Conservation (phyloP, 176 grass and related monocot species). For the Ananas comosus region DNA sequence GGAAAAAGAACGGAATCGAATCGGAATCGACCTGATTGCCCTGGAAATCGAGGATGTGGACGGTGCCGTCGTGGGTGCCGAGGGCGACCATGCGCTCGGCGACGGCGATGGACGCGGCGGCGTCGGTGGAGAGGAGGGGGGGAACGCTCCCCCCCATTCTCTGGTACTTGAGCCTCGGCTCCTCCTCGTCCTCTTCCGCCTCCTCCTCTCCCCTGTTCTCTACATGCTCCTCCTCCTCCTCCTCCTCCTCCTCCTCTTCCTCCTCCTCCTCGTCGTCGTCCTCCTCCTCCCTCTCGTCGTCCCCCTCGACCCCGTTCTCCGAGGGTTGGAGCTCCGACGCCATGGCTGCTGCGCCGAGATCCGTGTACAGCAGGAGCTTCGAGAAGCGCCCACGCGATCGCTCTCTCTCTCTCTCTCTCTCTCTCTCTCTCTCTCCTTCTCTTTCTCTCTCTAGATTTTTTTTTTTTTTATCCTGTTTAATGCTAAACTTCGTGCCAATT, state of each 20-base stretch:
- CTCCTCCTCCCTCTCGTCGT: conserved; percentile 27
- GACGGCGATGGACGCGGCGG: conserved; percentile 68
- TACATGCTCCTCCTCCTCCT: conserved; percentile 21
- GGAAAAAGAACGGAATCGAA: not conserved
- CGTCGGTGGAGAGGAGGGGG: conserved; percentile 64
- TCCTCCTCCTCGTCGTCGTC: conserved; percentile 41
- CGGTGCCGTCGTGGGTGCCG: conserved; percentile 75
- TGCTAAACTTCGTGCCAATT: not conserved
- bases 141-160: conserved; percentile 79
- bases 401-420: too few relatives aligned
- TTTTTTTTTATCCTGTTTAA: not conserved
- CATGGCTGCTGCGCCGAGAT: conserved; percentile 18
- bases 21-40: conserved; percentile 59
- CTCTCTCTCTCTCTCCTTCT: not conserved
- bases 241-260: conserved; percentile 25
- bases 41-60: conserved; percentile 99
- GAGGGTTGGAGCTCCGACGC: conserved; percentile 31
- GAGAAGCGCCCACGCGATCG: not conserved
- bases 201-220: conserved; percentile 20
- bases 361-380: not conserved
- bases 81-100: conserved; percentile 89
- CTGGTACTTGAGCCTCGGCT: conserved; percentile 94
- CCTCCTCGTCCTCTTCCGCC: conserved; percentile 52
- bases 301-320: conserved; percentile 50
- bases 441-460: not conserved